Percentiles rank a stretch among this genome's conserved stretches.
Evolutionary conservation across 208 protist species (phyloP).

Genomic region (Leishmania gerbilli): DNA sequence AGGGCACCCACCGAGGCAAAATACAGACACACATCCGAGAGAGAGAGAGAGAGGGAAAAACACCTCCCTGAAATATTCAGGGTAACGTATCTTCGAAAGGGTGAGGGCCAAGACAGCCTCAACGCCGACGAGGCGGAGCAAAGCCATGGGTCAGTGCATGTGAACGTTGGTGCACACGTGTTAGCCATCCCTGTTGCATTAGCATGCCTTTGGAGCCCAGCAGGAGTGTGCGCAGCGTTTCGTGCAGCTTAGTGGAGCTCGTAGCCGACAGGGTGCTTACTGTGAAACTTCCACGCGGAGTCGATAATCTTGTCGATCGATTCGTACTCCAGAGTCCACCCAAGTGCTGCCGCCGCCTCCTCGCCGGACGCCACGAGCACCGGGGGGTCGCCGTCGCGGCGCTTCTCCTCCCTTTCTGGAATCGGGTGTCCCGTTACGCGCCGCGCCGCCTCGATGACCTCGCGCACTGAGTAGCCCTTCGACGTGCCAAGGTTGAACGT

Average conservation of each 20-base stretch:
- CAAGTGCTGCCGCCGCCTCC: conserved; percentile 60
- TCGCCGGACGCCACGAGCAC: conserved; percentile 74
- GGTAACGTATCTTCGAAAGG: not conserved
- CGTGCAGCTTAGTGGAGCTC: conserved; percentile 11
- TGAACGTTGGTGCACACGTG: not conserved
- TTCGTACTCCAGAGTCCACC: conserved; percentile 78
- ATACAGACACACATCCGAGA: not conserved
- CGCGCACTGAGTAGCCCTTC: conserved; percentile 93
- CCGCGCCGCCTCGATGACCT: conserved; percentile 94
- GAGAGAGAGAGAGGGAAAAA: not conserved
- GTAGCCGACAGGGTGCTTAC: conserved; percentile 56
- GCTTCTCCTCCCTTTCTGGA: conserved; percentile 68
- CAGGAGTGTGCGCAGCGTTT: not conserved
- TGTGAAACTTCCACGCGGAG: conserved; percentile 81
- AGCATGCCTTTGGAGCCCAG: not conserved
- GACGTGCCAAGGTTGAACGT: conserved; percentile 97
- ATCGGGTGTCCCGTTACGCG: conserved; percentile 92
- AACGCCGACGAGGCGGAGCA: not conserved
- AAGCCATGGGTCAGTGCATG: not conserved
- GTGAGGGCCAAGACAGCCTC: too few relatives aligned
- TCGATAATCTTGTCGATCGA: conserved; percentile 82
- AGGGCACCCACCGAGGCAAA: not conserved
- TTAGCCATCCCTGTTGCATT: not conserved
- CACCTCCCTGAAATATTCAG: not conserved
- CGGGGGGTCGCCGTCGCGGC: conserved; percentile 73